Percentiles rank a stretch among this genome's conserved stretches.
phyloP scores from a whole-genome alignment of 2,329 filamentous ascomycete genomes.

The Coleophoma eucalyptorum region DNA sequence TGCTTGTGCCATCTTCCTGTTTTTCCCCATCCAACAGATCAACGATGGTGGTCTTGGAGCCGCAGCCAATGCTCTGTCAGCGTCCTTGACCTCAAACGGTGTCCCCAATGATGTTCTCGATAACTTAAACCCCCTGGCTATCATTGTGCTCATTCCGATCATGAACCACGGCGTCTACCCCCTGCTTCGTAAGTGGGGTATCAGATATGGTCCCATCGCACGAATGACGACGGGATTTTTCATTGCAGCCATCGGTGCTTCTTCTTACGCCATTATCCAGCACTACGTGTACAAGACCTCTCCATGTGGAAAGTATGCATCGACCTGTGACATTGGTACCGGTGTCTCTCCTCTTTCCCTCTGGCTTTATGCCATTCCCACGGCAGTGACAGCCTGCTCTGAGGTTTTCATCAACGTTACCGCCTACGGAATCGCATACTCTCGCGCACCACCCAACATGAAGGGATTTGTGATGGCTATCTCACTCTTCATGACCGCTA shows the following conservation, averaged over 20 bases:
- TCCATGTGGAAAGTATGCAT: constrained; percentile 46
- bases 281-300: constrained; percentile 59
- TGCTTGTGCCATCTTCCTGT: constrained; percentile 63
- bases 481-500: constrained; percentile 66
- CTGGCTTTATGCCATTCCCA: constrained; percentile 44
- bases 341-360: constrained; percentile 54
- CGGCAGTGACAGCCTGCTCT: constrained; percentile 47
- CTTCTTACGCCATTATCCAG: constrained; percentile 54
- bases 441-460: constrained; percentile 77
- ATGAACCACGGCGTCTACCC: constrained; percentile 66
- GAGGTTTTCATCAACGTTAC: constrained; percentile 56
- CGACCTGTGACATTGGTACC: constrained; percentile 44
- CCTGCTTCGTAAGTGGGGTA: constrained; percentile 52
- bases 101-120: constrained; percentile 73
- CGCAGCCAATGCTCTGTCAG: constrained; percentile 79
- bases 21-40: constrained; percentile 37
- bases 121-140: constrained; percentile 73
- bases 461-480: constrained; percentile 67
- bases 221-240: constrained; percentile 68
- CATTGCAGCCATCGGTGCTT: constrained; percentile 55
- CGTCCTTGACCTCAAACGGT: constrained; percentile 64
- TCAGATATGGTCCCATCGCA: constrained; percentile 69
- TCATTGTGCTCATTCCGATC: constrained; percentile 70
- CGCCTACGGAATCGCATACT: constrained; percentile 72
- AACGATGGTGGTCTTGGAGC: constrained; percentile 58